A percentile compares a stretch with the other conserved stretches of the same genome.
These are phyloP conservation scores for Globisporangium sylvaticum DNA, from an alignment of 352 stramenopile genomes.

Conservation along the genomic window DNA sequence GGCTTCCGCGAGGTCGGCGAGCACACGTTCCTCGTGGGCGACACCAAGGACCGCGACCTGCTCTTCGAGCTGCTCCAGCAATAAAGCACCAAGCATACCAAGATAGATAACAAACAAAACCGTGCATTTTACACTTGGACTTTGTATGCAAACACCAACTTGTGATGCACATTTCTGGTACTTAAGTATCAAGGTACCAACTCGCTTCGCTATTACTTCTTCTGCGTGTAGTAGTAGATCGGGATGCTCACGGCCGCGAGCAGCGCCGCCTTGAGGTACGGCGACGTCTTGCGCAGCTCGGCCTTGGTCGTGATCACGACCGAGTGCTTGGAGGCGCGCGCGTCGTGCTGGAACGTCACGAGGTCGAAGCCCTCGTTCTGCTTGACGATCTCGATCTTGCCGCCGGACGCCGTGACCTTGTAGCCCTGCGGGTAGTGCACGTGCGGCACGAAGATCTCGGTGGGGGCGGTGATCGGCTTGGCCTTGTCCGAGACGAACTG, in stretches of 20 bases:
- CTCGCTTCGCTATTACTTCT: too few species aligned
- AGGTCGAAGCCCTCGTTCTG: constrained; percentile 55
- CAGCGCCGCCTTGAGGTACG: constrained; percentile 12
- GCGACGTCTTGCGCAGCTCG: constrained; percentile 12
- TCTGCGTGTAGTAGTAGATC: constrained; percentile 9
- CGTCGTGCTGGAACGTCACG: constrained; percentile 48
- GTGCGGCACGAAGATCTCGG: constrained; percentile 69
- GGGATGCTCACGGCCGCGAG: constrained; percentile 13
- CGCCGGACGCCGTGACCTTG: constrained; percentile 52
- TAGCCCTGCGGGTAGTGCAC: constrained; percentile 72
- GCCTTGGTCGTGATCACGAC: constrained; percentile 39
- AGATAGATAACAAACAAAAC: neutral
- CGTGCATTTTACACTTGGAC: neutral
- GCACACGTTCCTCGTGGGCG: constrained; percentile 23
- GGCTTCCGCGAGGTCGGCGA: constrained; percentile 27
- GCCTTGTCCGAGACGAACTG: constrained; percentile 35
- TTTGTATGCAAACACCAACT: neutral
- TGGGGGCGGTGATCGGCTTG: constrained; percentile 22
- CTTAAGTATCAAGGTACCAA: neutral
- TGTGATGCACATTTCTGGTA: neutral
- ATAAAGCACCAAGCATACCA: neutral
- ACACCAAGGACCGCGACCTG: constrained; percentile 19
- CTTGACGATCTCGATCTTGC: constrained; percentile 34
- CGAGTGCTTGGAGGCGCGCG: constrained; percentile 20
- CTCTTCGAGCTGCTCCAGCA: constrained; percentile 19